Conservation (phyloP, 2,329 filamentous ascomycete genomes). For the Fusarium praegraminearum region DNA sequence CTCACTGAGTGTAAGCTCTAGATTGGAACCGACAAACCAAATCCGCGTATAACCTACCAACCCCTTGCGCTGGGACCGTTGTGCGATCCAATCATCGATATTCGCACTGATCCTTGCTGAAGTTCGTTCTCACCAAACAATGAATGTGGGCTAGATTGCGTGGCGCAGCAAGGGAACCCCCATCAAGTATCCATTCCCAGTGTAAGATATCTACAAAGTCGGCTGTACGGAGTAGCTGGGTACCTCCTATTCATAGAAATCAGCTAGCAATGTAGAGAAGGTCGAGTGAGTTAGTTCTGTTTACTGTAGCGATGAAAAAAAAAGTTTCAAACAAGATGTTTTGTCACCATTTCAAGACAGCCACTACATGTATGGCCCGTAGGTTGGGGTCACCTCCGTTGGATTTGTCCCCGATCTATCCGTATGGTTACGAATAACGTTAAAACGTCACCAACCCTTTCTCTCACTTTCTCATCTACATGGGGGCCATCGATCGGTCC, state of each 20-base stretch:
- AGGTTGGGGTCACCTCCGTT: neutral
- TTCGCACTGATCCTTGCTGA: conserved; percentile 32
- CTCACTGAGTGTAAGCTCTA: conserved; percentile 27
- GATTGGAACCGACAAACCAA: conserved; percentile 33
- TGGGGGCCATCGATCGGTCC: neutral
- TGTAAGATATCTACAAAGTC: neutral
- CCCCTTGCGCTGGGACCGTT: conserved; percentile 33
- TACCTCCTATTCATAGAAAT: neutral
- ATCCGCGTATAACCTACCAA: conserved; percentile 25
- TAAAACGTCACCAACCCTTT: neutral
- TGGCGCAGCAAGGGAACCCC: conserved; percentile 17
- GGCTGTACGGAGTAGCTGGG: neutral
- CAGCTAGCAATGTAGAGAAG: neutral
- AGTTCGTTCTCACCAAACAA: conserved; percentile 39
- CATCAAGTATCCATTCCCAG: neutral
- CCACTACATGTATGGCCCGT: neutral
- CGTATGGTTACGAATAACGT: neutral
- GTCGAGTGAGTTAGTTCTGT: neutral
- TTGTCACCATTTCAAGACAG: neutral
- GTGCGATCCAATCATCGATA: conserved; percentile 32
- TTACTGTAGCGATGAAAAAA: neutral
- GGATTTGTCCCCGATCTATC: neutral
- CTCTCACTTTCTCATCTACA: neutral
- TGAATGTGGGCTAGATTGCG: conserved; percentile 10
- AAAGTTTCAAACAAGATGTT: neutral